Percentiles rank a stretch among this genome's conserved stretches.
phyloP scores from a whole-genome alignment of 331 rosid species.

The Pyrus hybrid region DNA sequence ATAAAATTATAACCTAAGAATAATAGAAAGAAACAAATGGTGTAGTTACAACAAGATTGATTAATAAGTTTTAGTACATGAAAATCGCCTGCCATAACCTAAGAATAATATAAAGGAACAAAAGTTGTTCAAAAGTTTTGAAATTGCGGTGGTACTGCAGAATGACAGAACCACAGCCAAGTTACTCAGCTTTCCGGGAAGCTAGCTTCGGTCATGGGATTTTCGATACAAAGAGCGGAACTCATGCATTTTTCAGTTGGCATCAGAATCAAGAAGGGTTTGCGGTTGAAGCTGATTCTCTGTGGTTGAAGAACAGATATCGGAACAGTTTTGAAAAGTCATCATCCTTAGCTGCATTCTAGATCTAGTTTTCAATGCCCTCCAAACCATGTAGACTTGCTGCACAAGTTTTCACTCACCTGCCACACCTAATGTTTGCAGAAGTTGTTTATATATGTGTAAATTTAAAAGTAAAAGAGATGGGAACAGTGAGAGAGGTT shows the following conservation, averaged over 20 bases:
- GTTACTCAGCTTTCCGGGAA: conserved; percentile 50
- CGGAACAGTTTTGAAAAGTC: conserved; percentile 24
- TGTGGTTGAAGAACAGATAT: conserved; percentile 47
- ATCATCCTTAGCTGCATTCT: conserved; percentile 7
- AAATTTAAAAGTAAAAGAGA: background rate
- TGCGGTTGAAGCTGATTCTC: conserved; percentile 53
- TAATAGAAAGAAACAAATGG: too few species aligned
- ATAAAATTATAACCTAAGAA: too few species aligned
- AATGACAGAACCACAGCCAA: conserved; percentile 75
- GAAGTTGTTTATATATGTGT: too few species aligned
- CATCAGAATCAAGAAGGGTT: conserved; percentile 58
- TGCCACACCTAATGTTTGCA: background rate
- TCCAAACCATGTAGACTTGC: background rate
- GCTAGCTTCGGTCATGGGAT: conserved; percentile 71
- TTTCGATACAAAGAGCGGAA: conserved; percentile 57
- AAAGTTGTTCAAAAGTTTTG: background rate
- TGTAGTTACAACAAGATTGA: too few species aligned
- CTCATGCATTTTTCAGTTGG: conserved; percentile 53
- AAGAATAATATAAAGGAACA: too few species aligned
- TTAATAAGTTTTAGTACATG: too few species aligned
- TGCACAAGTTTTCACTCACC: background rate
- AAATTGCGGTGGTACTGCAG: conserved; percentile 17
- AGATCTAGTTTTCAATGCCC: background rate
- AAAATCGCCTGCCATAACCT: too few species aligned
- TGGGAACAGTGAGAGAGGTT: background rate